A percentile compares a stretch with the other conserved stretches of the same genome.
phyloP scores from a whole-genome alignment of 2,329 filamentous ascomycete species.

The Fusarium agapanthi region DNA sequence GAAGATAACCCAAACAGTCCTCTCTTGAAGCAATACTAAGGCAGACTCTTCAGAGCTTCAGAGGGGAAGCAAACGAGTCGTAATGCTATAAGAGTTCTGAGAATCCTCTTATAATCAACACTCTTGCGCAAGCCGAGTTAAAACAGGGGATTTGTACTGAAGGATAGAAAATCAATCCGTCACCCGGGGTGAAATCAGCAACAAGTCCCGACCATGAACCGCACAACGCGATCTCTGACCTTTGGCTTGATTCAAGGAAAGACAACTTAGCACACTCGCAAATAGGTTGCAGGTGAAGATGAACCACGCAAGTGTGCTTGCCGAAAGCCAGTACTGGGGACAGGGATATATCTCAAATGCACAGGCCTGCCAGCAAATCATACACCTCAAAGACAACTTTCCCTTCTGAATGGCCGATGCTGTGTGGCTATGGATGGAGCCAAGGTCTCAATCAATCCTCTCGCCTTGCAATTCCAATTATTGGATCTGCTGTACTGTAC shows the following conservation, averaged over 20 bases:
- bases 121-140: slow-evolving; percentile 4
- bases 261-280: slow-evolving; percentile 25
- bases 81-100: background rate
- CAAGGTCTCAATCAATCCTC: slow-evolving; percentile 33
- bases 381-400: slow-evolving; percentile 26
- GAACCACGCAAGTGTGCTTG: slow-evolving; percentile 30
- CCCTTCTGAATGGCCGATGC: slow-evolving; percentile 38
- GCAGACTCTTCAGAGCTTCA: slow-evolving; percentile 3
- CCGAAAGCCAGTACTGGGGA: slow-evolving; percentile 21
- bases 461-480: slow-evolving; percentile 36
- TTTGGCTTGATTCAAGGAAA: slow-evolving; percentile 4
- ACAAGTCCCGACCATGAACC: slow-evolving; percentile 17
- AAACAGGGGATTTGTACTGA: slow-evolving; percentile 14
- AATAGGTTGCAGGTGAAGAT: slow-evolving; percentile 30
- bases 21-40: slow-evolving; percentile 21
- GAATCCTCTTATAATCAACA: slow-evolving; percentile 1
- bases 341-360: slow-evolving; percentile 34
- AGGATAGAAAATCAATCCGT: slow-evolving; percentile 23
- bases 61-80: slow-evolving; percentile 2
- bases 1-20: slow-evolving; percentile 49
- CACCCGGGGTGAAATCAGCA: slow-evolving; percentile 27
- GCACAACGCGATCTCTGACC: slow-evolving; percentile 23
- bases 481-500: slow-evolving; percentile 33
- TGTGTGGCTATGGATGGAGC: slow-evolving; percentile 32
- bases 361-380: slow-evolving; percentile 41